Evolutionary conservation across 108 stramenopile species (phyloP), one percentile per base, ranked within the genome.

Genomic region (Skeletonema grethae): DNA sequence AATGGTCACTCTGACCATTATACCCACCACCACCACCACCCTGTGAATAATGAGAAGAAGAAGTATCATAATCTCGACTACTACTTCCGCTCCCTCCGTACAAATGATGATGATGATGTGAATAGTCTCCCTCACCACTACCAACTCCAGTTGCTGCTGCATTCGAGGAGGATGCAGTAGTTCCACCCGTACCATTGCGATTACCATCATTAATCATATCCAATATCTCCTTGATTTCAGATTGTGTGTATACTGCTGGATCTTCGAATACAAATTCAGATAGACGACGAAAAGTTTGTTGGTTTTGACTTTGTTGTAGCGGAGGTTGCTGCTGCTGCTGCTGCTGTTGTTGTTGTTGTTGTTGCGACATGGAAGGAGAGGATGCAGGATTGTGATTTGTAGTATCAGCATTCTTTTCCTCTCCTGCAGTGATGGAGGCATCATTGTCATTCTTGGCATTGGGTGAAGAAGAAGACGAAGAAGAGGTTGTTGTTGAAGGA

Each of bases 151-250:
- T 12, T 9, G 57, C 35, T 61, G 56, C 22, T 48, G n/a, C 10
- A 65, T 66, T 2, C 63, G 69, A 31, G 53, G 79, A 61, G 39
- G 57, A 65, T 38, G 61, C 22, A 48, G 50, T 59, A 32, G 28
- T 36, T 9, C 72, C 81, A 43, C 71, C 35, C 35, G 67, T 32
- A 2, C 43, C 20, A 56, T 36, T 61, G 24, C 75, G 76, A 77
- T 94, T 91, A 18, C 94, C 94, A 73, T 92, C 90, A 67, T 92
- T 87, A 73, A 93, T 93, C 91, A 93, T 90, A 56, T 95, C 94
- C 29, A 95, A 65, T 81, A 95, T 88, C 16, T 91, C 87, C 55
- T 86, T 80, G 56, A 95, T 92, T 69, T 95, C 94, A 60, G 74
- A 71, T 57, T 87, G 87, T 0, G 90, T 80, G 64, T 95, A 95